phyloP scores from a whole-genome alignment of 2,329 filamentous ascomycete species.

The Furcasterigmium furcatum region DNA sequence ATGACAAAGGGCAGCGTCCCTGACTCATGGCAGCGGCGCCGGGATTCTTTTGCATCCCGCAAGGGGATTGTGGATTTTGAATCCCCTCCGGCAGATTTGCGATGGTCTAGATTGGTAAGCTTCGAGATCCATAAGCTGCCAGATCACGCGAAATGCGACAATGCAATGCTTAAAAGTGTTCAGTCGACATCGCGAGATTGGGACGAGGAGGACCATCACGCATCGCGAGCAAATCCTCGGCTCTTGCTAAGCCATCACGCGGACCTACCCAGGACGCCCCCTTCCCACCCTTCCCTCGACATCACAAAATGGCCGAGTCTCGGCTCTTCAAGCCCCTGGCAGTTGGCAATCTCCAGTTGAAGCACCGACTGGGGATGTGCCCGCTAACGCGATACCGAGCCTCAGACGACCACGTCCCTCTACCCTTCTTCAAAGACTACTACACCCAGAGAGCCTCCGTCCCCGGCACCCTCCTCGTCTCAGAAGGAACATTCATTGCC shows the following conservation, averaged over 20 bases:
- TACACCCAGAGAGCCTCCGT: slow-evolving; percentile 38
- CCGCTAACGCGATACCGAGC: slow-evolving; percentile 17
- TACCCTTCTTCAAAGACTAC: slow-evolving; percentile 26
- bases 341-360: slow-evolving; percentile 13
- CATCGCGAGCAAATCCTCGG: not conserved
- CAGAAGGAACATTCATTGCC: slow-evolving; percentile 40
- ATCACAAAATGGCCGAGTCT: slow-evolving; percentile 7
- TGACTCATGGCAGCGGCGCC: not conserved
- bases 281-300: not conserved
- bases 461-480: slow-evolving; percentile 38
- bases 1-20: not conserved
- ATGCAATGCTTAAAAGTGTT: not conserved
- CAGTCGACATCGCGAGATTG: not conserved
- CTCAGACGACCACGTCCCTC: slow-evolving; percentile 8
- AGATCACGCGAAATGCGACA: not conserved
- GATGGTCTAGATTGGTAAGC: not conserved
- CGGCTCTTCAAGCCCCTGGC: slow-evolving; percentile 14
- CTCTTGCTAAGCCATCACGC: not conserved
- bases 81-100: not conserved
- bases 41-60: not conserved
- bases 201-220: not conserved
- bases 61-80: not conserved
- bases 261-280: not conserved
- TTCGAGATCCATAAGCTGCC: not conserved
- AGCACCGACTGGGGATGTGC: slow-evolving; percentile 18